Evolutionary conservation across 805 yeast genomes (phyloP), one percentile per base, ranked within the genome.

Genomic region (Ogataea pini): DNA sequence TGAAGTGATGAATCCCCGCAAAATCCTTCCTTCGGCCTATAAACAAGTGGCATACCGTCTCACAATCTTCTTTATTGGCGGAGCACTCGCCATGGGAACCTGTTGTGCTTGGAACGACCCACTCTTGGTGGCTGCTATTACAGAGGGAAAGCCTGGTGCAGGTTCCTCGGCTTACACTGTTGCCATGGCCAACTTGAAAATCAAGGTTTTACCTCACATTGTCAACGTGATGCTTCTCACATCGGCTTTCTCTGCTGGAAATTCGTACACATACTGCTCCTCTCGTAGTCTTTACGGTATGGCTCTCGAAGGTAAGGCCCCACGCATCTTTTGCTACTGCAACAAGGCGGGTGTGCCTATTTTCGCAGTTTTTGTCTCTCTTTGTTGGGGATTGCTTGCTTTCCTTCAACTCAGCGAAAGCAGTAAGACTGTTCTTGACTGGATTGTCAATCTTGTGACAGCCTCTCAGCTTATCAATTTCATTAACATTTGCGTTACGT

Each of bases 391-490:
- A 2, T 65, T 72, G 31, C 56, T 77, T 4, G 71, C 78, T 3
- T 76, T 74, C 51, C 62, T 77, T 54, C 76, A 85, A 61, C 64
- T 83, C 48, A 75, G 82, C 20, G 71, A 75, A 38, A 71, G 77
- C 25, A 77, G 91, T 20, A 78, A 80, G 13, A 75, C 76, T 2
- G 94, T 86, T 3, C 73, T 87, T 52, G 75, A 73, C 58, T 87
- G 92, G 91, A 72, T 87, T 43, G 78, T 85, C 49, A 84, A 85
- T 57, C 68, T 87, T 49, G 83, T 83, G 44, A 85, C 94, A 3
- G 80, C 82, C 31, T 84, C 86, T 27, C 89, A 83, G 61, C 73
- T 83, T 62, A 76, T 77, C 59, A 83, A 80, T 62, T 85, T 80
- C 68, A 71, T 75, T 45, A 71, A 75, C 49, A 79, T 86, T 60